Evolutionary conservation across 2,329 filamentous ascomycete genomes (phyloP).

Genomic region (Orbilia quercus): DNA sequence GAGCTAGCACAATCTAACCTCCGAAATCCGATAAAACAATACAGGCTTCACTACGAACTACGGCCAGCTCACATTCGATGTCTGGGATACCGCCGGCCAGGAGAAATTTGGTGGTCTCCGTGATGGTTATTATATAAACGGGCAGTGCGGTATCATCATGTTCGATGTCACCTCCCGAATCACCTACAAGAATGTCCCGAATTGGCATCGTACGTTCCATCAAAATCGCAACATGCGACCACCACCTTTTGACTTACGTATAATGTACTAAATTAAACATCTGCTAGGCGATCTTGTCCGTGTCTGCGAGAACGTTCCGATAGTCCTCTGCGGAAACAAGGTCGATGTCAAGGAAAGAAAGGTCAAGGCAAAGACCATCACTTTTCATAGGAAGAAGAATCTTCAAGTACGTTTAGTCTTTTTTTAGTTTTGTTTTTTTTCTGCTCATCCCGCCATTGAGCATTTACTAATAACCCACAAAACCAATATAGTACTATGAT

Average conservation of each 20-base stretch:
- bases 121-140: slow-evolving; percentile 99
- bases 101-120: slow-evolving; percentile 99
- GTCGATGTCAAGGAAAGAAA: slow-evolving; percentile 99
- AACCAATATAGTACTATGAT: slow-evolving; percentile 80
- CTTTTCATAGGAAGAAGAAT: slow-evolving; percentile 99
- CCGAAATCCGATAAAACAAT: slow-evolving; percentile 12
- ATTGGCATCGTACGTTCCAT: slow-evolving; percentile 93
- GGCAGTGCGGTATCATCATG: slow-evolving; percentile 99
- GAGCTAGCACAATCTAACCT: slow-evolving; percentile 38
- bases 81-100: slow-evolving; percentile 98
- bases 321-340: slow-evolving; percentile 99
- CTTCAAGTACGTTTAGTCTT: slow-evolving; percentile 70
- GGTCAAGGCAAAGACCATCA: slow-evolving; percentile 99
- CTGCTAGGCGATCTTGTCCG: slow-evolving; percentile 89
- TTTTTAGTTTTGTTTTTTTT: no score
- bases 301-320: slow-evolving; percentile 99
- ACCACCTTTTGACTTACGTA: slow-evolving; percentile 35
- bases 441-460: not conserved
- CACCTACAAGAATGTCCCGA: slow-evolving; percentile 99
- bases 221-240: slow-evolving; percentile 38
- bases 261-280: slow-evolving; percentile 13
- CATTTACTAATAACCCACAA: slow-evolving; percentile 5
- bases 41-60: slow-evolving; percentile 73
- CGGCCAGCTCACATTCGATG: slow-evolving; percentile 96
- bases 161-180: slow-evolving; percentile 99